Percentiles rank a stretch among this genome's conserved stretches.
phyloP scores from a whole-genome alignment of 2,329 filamentous ascomycete genomes.

The Pestalotiopsis sp. region DNA sequence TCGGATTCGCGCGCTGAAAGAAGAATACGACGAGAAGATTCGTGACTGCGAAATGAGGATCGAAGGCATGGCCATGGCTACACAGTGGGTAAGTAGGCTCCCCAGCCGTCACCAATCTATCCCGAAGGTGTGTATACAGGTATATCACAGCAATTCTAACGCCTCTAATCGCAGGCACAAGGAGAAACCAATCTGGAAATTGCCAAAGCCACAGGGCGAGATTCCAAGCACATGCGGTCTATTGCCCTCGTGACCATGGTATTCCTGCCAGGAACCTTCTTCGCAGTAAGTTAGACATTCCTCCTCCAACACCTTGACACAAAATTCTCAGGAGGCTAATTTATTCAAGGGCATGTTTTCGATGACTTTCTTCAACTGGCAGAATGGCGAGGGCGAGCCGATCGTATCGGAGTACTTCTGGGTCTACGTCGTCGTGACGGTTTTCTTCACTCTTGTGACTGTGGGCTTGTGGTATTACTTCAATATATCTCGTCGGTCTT shows the following conservation, averaged over 20 bases:
- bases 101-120: neutral
- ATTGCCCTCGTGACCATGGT: slow-evolving; percentile 34
- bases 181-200: slow-evolving; percentile 33
- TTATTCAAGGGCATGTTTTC: slow-evolving; percentile 24
- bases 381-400: neutral
- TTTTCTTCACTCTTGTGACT: neutral
- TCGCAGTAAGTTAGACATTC: slow-evolving; percentile 23
- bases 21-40: slow-evolving; percentile 35
- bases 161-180: slow-evolving; percentile 14
- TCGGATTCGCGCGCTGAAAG: slow-evolving; percentile 23
- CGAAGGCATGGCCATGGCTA: slow-evolving; percentile 37
- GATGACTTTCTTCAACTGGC: slow-evolving; percentile 29
- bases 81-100: slow-evolving; percentile 32
- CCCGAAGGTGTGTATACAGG: neutral
- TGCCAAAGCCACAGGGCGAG: slow-evolving; percentile 26
- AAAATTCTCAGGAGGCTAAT: too few relatives aligned
- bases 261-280: slow-evolving; percentile 33
- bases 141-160: slow-evolving; percentile 15
- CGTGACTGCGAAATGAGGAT: slow-evolving; percentile 34
- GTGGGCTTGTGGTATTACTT: neutral
- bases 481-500: neutral
- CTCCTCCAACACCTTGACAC: neutral
- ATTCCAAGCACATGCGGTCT: slow-evolving; percentile 31
- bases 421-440: neutral
- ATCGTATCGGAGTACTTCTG: slow-evolving; percentile 18